Conservation (phyloP, 2,329 filamentous ascomycete species). For the Magnaporthales sp. region DNA sequence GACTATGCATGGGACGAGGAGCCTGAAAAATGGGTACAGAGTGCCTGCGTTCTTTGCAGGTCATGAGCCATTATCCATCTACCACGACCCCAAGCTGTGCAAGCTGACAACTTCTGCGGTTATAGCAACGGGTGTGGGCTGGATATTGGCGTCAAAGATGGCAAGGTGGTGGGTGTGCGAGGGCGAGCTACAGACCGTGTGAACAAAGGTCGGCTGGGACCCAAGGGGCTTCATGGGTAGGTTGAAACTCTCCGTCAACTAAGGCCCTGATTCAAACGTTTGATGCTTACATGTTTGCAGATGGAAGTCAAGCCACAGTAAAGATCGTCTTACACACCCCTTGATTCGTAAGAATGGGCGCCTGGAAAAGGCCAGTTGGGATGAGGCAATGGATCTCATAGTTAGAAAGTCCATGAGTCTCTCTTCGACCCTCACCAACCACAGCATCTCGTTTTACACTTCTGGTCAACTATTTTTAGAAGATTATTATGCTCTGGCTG, state of each 20-base stretch:
- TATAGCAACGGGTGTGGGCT: constrained; percentile 25
- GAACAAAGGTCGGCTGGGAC: constrained; percentile 24
- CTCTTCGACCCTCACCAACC: constrained; percentile 15
- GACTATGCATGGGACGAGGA: constrained; percentile 21
- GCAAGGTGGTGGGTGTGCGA: constrained; percentile 26
- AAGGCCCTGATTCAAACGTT: constrained; percentile 12
- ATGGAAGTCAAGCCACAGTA: neutral
- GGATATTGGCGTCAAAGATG: constrained; percentile 25
- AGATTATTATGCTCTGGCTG: constrained; percentile 28
- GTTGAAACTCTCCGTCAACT: neutral
- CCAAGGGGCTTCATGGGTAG: constrained; percentile 24
- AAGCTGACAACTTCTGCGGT: neutral
- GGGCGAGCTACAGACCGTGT: constrained; percentile 22
- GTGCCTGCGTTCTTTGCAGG: constrained; percentile 28
- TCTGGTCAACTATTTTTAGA: constrained; percentile 27
- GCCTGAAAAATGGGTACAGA: constrained; percentile 28
- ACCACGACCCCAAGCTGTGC: neutral
- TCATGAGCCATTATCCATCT: constrained; percentile 9
- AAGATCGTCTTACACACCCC: neutral
- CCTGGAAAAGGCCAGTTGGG: constrained; percentile 24
- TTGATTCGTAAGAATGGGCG: constrained; percentile 19
- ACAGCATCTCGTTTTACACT: constrained; percentile 26
- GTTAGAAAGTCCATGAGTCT: constrained; percentile 21
- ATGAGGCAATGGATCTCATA: constrained; percentile 27
- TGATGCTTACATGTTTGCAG: neutral